Conservation (phyloP, 441 rosid species). For the Populus tomentosa region DNA sequence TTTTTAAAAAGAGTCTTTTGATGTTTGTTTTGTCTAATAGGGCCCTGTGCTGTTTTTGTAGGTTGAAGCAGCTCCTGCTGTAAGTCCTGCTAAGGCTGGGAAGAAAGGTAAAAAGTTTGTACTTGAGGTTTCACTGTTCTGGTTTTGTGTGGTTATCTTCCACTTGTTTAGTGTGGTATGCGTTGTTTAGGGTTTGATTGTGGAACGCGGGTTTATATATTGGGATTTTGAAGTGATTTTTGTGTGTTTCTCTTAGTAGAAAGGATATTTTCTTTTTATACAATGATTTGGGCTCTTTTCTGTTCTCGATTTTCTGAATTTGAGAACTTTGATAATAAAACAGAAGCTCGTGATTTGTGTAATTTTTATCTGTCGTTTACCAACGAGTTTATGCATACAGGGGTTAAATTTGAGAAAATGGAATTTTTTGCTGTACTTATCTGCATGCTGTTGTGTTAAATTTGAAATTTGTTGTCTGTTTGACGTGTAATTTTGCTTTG, state of each 20-base stretch:
- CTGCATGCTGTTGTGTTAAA: not conserved
- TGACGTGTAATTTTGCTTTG: not conserved
- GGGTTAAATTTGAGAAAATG: not conserved
- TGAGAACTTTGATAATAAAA: too few species aligned
- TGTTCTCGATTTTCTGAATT: too few species aligned
- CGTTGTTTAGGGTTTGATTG: not conserved
- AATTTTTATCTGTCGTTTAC: too few species aligned
- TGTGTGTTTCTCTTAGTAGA: not conserved
- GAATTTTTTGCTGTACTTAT: not conserved
- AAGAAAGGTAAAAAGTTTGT: conserved; percentile 49
- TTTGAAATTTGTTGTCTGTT: not conserved
- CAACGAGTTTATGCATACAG: not conserved
- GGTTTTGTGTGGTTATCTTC: not conserved
- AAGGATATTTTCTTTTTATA: not conserved
- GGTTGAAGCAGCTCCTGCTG: conserved; percentile 47
- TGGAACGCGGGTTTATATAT: not conserved
- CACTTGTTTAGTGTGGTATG: not conserved
- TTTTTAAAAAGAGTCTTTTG: not conserved
- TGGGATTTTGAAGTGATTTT: not conserved
- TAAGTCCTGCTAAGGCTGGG: conserved; percentile 40
- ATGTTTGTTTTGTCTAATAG: not conserved
- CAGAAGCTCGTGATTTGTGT: too few species aligned
- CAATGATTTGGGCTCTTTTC: too few species aligned
- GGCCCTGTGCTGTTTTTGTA: conserved; percentile 1
- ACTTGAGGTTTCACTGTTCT: not conserved